phyloP scores from a whole-genome alignment of 140 eudicot species.

The Stevia rebaudiana region DNA sequence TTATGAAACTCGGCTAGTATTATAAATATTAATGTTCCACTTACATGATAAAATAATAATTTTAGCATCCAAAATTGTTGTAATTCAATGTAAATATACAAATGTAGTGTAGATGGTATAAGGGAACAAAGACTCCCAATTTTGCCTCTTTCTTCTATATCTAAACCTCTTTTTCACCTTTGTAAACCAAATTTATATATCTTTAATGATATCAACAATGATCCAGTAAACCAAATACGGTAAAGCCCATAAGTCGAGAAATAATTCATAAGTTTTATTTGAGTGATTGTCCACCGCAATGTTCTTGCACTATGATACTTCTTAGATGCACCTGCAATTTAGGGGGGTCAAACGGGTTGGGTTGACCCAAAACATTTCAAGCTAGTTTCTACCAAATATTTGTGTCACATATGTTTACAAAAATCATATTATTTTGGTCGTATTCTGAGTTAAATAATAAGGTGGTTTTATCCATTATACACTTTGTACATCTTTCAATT shows the following conservation, averaged over 20 bases:
- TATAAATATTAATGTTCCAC: neutral
- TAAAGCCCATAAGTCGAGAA: conserved; percentile 1
- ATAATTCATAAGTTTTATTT: neutral
- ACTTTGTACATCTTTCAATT: too few species aligned
- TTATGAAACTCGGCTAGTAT: neutral
- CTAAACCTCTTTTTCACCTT: neutral
- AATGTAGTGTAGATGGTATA: neutral
- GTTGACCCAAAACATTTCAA: neutral
- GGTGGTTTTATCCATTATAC: too few species aligned
- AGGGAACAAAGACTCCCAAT: neutral
- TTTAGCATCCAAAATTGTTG: conserved; percentile 29
- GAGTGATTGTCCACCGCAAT: neutral
- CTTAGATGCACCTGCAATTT: conserved; percentile 24
- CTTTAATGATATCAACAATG: conserved; percentile 26
- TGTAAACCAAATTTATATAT: conserved; percentile 10
- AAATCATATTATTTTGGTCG: too few species aligned
- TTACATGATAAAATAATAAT: conserved; percentile 17
- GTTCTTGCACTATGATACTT: conserved; percentile 11
- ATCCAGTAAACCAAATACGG: conserved; percentile 1
- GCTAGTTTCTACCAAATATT: neutral
- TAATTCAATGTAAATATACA: conserved; percentile 7
- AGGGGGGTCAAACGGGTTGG: neutral
- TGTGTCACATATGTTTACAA: neutral
- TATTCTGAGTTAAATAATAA: too few species aligned
- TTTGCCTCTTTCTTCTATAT: neutral